phyloP scores from a whole-genome alignment of 257 asterid genomes.

The Marsdenia floribunda region DNA sequence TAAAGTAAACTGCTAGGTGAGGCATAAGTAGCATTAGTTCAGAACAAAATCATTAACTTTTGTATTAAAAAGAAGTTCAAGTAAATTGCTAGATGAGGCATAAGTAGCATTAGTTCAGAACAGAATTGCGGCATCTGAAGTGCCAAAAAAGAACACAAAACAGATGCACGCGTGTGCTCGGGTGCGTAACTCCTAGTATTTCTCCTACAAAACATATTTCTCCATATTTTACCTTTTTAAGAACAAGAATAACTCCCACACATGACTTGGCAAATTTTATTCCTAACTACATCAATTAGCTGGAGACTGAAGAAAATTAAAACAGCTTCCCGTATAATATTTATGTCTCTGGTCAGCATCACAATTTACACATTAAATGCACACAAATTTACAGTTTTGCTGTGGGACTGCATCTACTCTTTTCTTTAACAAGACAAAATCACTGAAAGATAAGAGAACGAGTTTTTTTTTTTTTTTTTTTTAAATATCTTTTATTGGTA shows the following conservation, averaged over 20 bases:
- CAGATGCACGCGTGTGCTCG: background rate
- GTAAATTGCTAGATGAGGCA: too few relatives aligned
- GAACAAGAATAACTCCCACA: background rate
- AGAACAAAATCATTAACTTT: too few relatives aligned
- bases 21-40: background rate
- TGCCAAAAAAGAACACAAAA: background rate
- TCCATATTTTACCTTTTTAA: background rate
- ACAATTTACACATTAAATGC: background rate
- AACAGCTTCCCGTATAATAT: background rate
- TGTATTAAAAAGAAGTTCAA: too few relatives aligned
- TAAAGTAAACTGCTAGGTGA: background rate
- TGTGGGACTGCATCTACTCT: background rate
- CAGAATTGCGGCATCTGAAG: background rate
- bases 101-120: background rate
- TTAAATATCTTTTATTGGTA: too few relatives aligned
- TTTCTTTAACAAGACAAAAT: background rate
- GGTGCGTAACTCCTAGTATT: background rate
- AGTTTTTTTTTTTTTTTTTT: too few relatives aligned
- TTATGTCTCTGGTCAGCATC: background rate
- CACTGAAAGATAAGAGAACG: background rate
- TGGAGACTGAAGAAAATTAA: background rate
- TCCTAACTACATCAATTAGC: background rate
- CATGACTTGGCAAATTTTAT: background rate
- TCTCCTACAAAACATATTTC: background rate
- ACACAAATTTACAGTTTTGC: background rate